Evolutionary conservation across 148 eudicot species (phyloP).

Genomic region (Vaccinium vitisidaea): DNA sequence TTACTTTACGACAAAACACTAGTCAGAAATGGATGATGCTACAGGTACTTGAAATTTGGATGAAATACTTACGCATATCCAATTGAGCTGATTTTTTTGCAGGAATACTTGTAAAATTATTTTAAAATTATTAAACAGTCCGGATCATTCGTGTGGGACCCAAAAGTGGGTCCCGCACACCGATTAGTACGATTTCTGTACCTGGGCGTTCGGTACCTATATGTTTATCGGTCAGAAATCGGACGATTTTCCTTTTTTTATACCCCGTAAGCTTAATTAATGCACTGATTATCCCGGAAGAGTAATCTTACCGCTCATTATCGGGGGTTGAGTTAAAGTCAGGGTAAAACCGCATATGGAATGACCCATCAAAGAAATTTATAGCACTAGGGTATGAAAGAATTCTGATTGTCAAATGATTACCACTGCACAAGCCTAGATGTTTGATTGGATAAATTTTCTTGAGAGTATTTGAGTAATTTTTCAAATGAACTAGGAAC

Average conservation of each 20-base stretch:
- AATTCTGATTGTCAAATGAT: neutral
- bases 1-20: neutral
- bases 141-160: too few relatives aligned
- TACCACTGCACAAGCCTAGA: neutral
- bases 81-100: too few relatives aligned
- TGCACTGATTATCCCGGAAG: too few relatives aligned
- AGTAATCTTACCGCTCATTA: neutral
- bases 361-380: neutral
- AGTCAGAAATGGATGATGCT: neutral
- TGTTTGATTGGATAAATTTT: neutral
- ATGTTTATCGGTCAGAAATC: neutral
- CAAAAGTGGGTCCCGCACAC: too few relatives aligned
- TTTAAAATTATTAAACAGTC: too few relatives aligned
- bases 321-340: neutral
- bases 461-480: neutral
- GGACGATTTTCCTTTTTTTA: neutral
- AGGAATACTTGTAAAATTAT: too few relatives aligned
- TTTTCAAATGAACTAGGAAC: neutral
- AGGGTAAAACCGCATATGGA: neutral
- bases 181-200: too few relatives aligned
- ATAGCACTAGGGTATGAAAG: neutral
- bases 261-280: too few relatives aligned
- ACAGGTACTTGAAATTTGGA: too few relatives aligned
- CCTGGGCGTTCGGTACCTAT: too few relatives aligned
- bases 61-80: too few relatives aligned